phyloP scores from a whole-genome alignment of 768 basidiomycete species.

The Xerocomus brunneocitrinus region DNA sequence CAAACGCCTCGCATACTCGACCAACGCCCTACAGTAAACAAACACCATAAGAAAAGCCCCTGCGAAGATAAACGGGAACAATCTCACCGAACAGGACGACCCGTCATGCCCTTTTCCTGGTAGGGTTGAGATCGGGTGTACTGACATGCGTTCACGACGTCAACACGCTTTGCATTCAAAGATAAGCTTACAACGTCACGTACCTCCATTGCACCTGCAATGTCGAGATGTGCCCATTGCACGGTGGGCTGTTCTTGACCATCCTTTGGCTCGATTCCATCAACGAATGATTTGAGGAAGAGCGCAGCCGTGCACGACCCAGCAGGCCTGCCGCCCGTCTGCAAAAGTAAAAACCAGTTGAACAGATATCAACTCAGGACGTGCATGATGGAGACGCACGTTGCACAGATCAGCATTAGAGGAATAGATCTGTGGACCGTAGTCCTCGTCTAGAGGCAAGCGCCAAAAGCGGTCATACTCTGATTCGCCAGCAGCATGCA shows the following conservation, averaged over 20 bases:
- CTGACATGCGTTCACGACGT: slow-evolving; percentile 21
- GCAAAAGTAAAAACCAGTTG: background rate
- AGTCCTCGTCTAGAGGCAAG: slow-evolving; percentile 84
- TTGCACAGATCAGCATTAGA: slow-evolving; percentile 84
- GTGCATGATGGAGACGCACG: slow-evolving; percentile 2
- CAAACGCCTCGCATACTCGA: slow-evolving; percentile 31
- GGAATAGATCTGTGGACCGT: slow-evolving; percentile 66
- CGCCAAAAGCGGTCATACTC: slow-evolving; percentile 88
- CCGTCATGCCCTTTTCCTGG: slow-evolving; percentile 74
- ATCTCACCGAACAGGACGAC: slow-evolving; percentile 69
- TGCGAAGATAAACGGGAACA: background rate
- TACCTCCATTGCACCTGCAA: slow-evolving; percentile 75
- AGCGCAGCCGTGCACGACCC: slow-evolving; percentile 80
- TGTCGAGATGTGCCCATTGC: slow-evolving; percentile 87
- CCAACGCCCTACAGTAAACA: slow-evolving; percentile 22
- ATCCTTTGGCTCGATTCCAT: slow-evolving; percentile 63
- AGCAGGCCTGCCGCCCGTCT: slow-evolving; percentile 70
- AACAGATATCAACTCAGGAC: background rate
- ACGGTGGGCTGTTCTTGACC: slow-evolving; percentile 49
- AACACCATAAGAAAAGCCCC: background rate
- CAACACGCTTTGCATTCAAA: background rate
- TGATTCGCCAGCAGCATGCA: slow-evolving; percentile 63
- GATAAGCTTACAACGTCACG: slow-evolving; percentile 13
- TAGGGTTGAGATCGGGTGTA: slow-evolving; percentile 54
- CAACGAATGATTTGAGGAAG: slow-evolving; percentile 80